Evolutionary conservation across 164 flowering plant species (phyloP), one percentile per base, ranked within the genome.

Genomic region (Hamamelis virginiana): DNA sequence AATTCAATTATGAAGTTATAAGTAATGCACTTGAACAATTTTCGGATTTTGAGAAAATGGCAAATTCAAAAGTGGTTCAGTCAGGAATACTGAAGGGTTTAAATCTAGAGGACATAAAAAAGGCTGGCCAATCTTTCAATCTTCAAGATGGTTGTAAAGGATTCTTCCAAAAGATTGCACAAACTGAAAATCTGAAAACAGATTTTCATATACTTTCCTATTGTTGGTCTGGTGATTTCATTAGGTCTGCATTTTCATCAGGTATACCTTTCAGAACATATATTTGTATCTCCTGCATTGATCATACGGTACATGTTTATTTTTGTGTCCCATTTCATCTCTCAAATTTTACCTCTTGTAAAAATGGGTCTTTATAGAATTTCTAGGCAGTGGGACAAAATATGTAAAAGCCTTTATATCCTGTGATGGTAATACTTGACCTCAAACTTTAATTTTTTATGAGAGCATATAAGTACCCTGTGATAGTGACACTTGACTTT

Each of bases 161-260:
- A 46, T 93, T 93, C 78, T 90, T 93, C 60, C 83, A 84, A 74
- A 82, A 76, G 59, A 66, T 84, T 50, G 68, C 79, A 61, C 76
- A 79, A 72, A 77, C 80, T 73, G 88, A 83, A 69, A 79, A 73
- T 60, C 65, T 89, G 71, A 81, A 75, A 69, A 82, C 83, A 43
- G 73, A 83, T 70, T 78, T 88, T 28, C 91, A 93, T 75, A 51
- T 93, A 26, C 87, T 93, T 61, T 93, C 98, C 3, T 89, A 88
- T 75, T 93, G 98, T 74, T 93, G 98, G 98, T 93, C 95, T 78
- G 89, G 84, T 47, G 98, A 93, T 82, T 88, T 93, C 63, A 93
- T 93, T 59, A 84, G 91, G 66, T 79, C 98, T 43, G 86, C 91
- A 15, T 88, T 93, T 70, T 79, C 87, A 53, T 82, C 98, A 87